Conservation (phyloP, 805 yeast genomes). For the Diddensiella santjacobensis region DNA sequence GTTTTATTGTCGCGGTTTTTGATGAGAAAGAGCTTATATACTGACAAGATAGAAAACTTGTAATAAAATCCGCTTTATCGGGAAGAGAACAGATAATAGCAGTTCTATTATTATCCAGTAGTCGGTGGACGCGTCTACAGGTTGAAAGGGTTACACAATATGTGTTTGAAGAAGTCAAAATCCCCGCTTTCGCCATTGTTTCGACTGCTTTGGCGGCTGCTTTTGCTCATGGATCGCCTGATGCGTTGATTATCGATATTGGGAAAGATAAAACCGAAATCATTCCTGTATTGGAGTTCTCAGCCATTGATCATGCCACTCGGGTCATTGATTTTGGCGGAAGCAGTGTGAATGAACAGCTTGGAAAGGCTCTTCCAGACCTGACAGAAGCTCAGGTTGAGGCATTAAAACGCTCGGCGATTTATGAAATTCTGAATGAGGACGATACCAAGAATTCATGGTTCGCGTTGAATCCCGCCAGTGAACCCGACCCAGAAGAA, state of each 20-base stretch:
- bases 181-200: constrained; percentile 67
- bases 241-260: constrained; percentile 72
- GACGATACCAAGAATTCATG: constrained; percentile 62
- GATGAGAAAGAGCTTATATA: background rate
- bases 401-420: constrained; percentile 64
- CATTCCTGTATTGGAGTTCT: constrained; percentile 73
- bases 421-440: constrained; percentile 69
- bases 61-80: constrained; percentile 46
- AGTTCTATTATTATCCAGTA: constrained; percentile 59
- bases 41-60: constrained; percentile 43
- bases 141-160: constrained; percentile 70
- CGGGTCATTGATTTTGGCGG: constrained; percentile 59
- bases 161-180: constrained; percentile 66
- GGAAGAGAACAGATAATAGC: constrained; percentile 49
- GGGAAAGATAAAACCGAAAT: constrained; percentile 75
- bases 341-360: constrained; percentile 49
- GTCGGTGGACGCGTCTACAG: constrained; percentile 64
- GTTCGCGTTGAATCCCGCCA: constrained; percentile 50
- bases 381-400: constrained; percentile 60
- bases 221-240: constrained; percentile 62
- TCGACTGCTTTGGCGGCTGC: constrained; percentile 67
- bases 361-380: constrained; percentile 55
- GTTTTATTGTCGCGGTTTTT: constrained; percentile 22
- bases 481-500: constrained; percentile 37
- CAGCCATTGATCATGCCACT: constrained; percentile 54